Evolutionary conservation across 164 flowering plant species (phyloP).

Genomic region (Tinospora cordifolia): DNA sequence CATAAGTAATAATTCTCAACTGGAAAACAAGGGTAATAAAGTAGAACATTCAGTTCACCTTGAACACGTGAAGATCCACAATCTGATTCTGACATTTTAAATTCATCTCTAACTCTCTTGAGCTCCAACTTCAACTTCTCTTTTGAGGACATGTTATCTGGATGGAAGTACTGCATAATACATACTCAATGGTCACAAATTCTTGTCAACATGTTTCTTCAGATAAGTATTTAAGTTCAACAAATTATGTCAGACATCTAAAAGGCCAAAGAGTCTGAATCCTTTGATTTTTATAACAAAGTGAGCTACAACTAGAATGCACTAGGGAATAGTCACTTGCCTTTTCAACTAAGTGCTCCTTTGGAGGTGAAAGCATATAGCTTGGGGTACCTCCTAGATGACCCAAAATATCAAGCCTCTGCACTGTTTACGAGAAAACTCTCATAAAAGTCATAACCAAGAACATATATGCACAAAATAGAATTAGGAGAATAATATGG

Average conservation of each 20-base stretch:
- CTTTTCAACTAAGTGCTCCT: conserved; percentile 75
- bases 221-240: background rate
- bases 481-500: background rate
- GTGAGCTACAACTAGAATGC: background rate
- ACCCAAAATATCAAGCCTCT: conserved; percentile 33
- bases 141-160: conserved; percentile 84
- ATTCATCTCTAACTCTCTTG: conserved; percentile 70
- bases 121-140: conserved; percentile 85
- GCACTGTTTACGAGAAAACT: conserved; percentile 35
- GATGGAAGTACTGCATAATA: conserved; percentile 75
- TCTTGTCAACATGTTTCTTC: background rate
- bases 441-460: background rate
- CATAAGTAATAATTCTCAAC: background rate
- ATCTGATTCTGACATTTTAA: conserved; percentile 92
- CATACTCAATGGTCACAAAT: background rate
- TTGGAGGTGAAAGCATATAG: conserved; percentile 51
- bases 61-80: conserved; percentile 97
- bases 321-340: conserved; percentile 25
- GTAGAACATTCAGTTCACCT: conserved; percentile 32
- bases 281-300: too few relatives aligned
- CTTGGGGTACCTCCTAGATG: conserved; percentile 33
- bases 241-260: background rate
- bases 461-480: background rate
- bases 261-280: background rate
- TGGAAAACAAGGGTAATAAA: background rate